These are phyloP conservation scores for Kitagawia praeruptora DNA, from an alignment of 129 eudicot genomes.

Conservation along the genomic window DNA sequence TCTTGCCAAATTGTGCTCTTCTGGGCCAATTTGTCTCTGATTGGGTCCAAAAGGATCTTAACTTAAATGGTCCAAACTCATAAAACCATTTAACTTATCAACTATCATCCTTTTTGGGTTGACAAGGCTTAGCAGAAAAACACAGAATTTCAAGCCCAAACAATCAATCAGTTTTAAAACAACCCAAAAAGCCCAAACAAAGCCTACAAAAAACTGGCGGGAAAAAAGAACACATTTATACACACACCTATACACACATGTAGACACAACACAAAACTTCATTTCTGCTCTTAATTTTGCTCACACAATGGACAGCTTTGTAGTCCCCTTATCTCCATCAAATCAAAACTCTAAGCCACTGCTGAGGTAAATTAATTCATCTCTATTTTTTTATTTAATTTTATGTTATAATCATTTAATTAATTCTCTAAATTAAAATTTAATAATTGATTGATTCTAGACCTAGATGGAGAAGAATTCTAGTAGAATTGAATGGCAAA, in stretches of 20 bases:
- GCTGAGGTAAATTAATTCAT: constrained; percentile 21
- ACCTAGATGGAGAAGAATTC: constrained; percentile 55
- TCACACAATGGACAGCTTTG: constrained; percentile 39
- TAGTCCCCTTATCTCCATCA: constrained; percentile 29
- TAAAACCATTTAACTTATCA: too few relatives aligned
- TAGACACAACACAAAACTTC: not conserved
- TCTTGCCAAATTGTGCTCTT: too few relatives aligned
- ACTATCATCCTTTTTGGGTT: too few relatives aligned
- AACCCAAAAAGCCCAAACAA: too few relatives aligned
- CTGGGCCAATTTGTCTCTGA: too few relatives aligned
- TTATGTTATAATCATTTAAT: not conserved
- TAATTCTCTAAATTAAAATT: not conserved
- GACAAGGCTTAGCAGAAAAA: too few relatives aligned
- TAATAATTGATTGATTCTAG: constrained; percentile 15
- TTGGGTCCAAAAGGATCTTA: too few relatives aligned
- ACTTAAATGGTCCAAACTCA: too few relatives aligned
- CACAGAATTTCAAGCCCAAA: too few relatives aligned
- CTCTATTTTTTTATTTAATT: not conserved
- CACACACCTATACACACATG: not conserved
- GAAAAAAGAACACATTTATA: not conserved
- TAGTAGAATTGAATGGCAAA: constrained; percentile 52
- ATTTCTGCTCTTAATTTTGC: not conserved
- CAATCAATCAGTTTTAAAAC: too few relatives aligned
- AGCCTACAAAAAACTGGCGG: not conserved
- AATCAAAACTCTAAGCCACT: constrained; percentile 27